Base-by-base conservation (phyloP, 208 protist genomes). In the Crithidia expoeki region DNA sequence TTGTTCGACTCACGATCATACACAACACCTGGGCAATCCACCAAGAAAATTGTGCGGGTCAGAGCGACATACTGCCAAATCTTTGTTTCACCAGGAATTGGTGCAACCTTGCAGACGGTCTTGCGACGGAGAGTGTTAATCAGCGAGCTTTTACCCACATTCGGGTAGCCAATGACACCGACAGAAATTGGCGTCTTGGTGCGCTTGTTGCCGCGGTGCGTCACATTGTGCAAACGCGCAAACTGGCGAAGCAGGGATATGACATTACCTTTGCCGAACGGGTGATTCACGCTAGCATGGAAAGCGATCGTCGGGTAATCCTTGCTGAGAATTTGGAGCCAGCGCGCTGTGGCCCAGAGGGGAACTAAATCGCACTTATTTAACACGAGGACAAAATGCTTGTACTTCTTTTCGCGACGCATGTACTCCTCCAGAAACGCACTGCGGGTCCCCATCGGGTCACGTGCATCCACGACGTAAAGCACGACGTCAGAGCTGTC, bases 301-400 rank as follows among this genome's bases (percentile, higher is more conserved):
- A 99, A 99, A n/a, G 99, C 99, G 14, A 99, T 80, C 0, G 99
- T 99, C 17, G 99, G 99, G 78, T 98, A 98, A 59, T 99, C 98
- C 49, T 98, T 94, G 51, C 97, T 99, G 16, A 99, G 84, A 23
- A 98, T 76, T 61, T 98, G 88, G 33, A 99, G 90, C 98, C 98
- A 99, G 16, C 94, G 86, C 32, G 92, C 92, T 1, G 98, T 99
- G 2, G 94, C 97, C 98, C 98, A 99, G 1, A 98, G 97, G 11
- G 99, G 99, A 7, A 99, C 94, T 16, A 99, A 86, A 84, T 99
- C 99, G 81, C 98, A 99, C 90, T 99, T 99, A 93, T 99, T 99
- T 4, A 99, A 80, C n/a, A 99, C 76, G 30, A 99, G 96, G 7
- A 99, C 85, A 64, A 99, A 94, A 72, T 99, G 98, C 76, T 99